A percentile compares a stretch with the other conserved stretches of the same genome.
Conservation (phyloP, 768 basidiomycete genomes). For the Dendrothele bispora region DNA sequence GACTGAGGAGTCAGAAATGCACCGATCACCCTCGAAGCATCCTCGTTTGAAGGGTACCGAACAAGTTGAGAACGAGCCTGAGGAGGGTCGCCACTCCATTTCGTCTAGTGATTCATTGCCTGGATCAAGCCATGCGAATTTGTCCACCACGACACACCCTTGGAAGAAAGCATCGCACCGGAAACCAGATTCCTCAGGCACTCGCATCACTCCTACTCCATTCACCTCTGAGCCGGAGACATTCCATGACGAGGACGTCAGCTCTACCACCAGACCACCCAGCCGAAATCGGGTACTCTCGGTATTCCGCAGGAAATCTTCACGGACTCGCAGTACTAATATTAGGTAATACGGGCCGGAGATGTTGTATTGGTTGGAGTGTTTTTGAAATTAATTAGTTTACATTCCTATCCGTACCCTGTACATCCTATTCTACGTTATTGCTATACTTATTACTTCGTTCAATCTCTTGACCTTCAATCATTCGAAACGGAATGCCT, state of each 20-base stretch:
- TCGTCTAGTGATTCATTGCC: not conserved
- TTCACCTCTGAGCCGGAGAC: constrained; percentile 44
- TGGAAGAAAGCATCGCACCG: constrained; percentile 28
- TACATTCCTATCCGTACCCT: too few species aligned
- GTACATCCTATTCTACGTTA: too few species aligned
- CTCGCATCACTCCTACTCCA: constrained; percentile 28
- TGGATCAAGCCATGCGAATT: not conserved
- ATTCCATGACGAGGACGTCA: constrained; percentile 19
- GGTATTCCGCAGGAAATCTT: constrained; percentile 16
- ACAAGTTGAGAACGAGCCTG: not conserved
- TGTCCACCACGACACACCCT: constrained; percentile 14
- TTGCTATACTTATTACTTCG: constrained; percentile 2
- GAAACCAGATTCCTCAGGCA: constrained; percentile 21
- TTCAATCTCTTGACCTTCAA: not conserved
- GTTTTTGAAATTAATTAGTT: too few species aligned
- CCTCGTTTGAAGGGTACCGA: not conserved
- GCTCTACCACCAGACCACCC: constrained; percentile 16
- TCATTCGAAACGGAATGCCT: too few species aligned
- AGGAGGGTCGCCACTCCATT: not conserved
- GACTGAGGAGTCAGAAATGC: constrained; percentile 29
- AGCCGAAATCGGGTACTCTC: constrained; percentile 28
- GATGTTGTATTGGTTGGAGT: too few species aligned
- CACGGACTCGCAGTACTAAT: too few species aligned
- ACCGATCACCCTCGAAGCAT: constrained; percentile 23
- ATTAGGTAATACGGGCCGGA: too few species aligned